phyloP scores from a whole-genome alignment of 78 protist species.

The Dictyostelium intermedium region DNA sequence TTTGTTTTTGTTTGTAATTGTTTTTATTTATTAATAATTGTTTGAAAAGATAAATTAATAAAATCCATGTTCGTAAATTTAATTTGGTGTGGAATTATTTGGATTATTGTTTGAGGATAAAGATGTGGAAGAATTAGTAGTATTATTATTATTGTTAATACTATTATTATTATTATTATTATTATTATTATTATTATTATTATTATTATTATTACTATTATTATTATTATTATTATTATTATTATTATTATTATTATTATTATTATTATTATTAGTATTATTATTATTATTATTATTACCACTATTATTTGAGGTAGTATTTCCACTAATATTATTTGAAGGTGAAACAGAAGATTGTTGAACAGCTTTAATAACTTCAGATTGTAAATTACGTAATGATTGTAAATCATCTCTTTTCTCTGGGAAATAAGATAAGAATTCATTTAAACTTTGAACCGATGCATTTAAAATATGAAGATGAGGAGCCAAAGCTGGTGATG shows the following conservation, averaged over 20 bases:
- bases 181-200: too few species aligned
- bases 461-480: not conserved
- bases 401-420: slow-evolving; percentile 65
- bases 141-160: not conserved
- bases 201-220: not conserved
- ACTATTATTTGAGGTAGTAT: not conserved
- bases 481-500: not conserved
- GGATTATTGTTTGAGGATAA: not conserved
- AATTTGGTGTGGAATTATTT: not conserved
- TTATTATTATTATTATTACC: not conserved
- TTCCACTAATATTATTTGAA: not conserved
- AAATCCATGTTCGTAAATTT: not conserved
- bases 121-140: not conserved
- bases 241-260: too few species aligned
- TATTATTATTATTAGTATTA: too few species aligned
- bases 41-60: not conserved
- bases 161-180: too few species aligned
- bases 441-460: slow-evolving; percentile 48
- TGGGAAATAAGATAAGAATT: slow-evolving; percentile 71
- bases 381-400: slow-evolving; percentile 40
- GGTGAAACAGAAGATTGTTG: not conserved
- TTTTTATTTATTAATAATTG: too few species aligned
- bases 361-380: slow-evolving; percentile 12
- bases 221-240: not conserved
- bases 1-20: not conserved